Conservation (phyloP, 192 early-diverging fungal species). For the Backusella tarrabulga region DNA sequence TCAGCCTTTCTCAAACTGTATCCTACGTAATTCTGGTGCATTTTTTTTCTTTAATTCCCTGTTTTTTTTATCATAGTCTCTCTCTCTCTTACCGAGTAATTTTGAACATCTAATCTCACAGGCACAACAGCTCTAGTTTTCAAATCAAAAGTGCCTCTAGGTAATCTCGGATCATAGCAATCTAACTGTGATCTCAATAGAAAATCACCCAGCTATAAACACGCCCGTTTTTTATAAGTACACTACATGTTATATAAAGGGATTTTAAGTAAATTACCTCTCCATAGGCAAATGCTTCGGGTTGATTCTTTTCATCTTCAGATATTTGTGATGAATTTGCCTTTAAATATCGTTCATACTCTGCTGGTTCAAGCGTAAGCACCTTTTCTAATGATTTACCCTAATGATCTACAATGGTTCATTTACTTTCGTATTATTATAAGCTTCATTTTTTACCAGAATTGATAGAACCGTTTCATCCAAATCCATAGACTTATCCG, state of each 20-base stretch:
- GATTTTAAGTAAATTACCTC: conserved; percentile 4
- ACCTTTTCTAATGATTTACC: conserved; percentile 90
- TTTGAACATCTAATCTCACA: conserved; percentile 76
- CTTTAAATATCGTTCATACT: conserved; percentile 71
- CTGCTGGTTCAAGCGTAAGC: conserved; percentile 62
- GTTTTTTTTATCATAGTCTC: neutral
- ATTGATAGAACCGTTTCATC: conserved; percentile 69
- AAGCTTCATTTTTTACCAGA: conserved; percentile 45
- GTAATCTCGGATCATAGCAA: conserved; percentile 73
- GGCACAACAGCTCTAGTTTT: conserved; percentile 87
- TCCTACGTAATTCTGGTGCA: conserved; percentile 47
- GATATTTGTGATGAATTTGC: conserved; percentile 43
- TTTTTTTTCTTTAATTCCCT: neutral
- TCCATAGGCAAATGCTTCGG: conserved; percentile 72
- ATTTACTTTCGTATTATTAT: neutral
- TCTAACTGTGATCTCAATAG: conserved; percentile 89
- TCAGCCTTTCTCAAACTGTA: conserved; percentile 67
- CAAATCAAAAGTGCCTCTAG: conserved; percentile 84
- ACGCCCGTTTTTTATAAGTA: neutral
- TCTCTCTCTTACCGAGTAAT: conserved; percentile 57
- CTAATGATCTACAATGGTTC: conserved; percentile 26
- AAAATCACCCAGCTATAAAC: conserved; percentile 56
- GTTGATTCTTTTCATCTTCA: conserved; percentile 39
- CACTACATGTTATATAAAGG: neutral
- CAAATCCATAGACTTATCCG: conserved; percentile 74